A percentile compares a stretch with the other conserved stretches of the same genome.
Evolutionary conservation across 805 yeast genomes (phyloP).

Genomic region (Ogataea wickerhamii): DNA sequence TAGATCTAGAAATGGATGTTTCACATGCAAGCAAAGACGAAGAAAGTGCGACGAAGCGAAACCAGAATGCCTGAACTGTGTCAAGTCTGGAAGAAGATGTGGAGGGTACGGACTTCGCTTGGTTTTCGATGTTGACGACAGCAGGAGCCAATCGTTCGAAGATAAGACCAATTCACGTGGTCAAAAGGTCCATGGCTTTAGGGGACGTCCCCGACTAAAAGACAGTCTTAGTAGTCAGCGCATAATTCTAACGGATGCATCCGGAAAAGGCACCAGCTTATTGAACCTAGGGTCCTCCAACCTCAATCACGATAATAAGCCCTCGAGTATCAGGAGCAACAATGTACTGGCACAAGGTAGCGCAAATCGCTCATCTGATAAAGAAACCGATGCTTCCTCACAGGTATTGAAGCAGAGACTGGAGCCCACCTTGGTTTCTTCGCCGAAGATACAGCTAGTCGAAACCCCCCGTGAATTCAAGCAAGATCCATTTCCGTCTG

Average conservation of each 20-base stretch:
- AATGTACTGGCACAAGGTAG: no score
- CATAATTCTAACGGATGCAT: not conserved
- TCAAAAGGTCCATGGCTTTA: conserved; percentile 38
- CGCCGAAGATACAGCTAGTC: not conserved
- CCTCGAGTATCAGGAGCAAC: not conserved
- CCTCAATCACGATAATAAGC: not conserved
- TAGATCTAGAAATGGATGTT: conserved; percentile 54
- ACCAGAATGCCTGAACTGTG: conserved; percentile 49
- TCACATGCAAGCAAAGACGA: conserved; percentile 53
- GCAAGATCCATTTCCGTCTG: conserved; percentile 16
- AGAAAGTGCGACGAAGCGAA: conserved; percentile 55
- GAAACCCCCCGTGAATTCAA: not conserved
- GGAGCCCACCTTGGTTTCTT: not conserved
- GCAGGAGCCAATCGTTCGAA: conserved; percentile 28
- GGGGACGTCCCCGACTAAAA: conserved; percentile 40
- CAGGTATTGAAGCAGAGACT: not conserved
- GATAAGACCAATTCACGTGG: conserved; percentile 28
- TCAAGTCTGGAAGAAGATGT: conserved; percentile 40
- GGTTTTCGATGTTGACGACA: conserved; percentile 49
- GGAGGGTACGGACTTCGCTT: conserved; percentile 49
- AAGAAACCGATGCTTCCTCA: not conserved
- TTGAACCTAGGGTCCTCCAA: not conserved
- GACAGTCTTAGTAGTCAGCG: conserved; percentile 28
- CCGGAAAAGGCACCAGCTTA: not conserved
- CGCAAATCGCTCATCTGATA: not conserved